Evolutionary conservation across 2,329 filamentous ascomycete genomes (phyloP), one percentile per base, ranked within the genome.

Genomic region (Dactylellina drechsleri): DNA sequence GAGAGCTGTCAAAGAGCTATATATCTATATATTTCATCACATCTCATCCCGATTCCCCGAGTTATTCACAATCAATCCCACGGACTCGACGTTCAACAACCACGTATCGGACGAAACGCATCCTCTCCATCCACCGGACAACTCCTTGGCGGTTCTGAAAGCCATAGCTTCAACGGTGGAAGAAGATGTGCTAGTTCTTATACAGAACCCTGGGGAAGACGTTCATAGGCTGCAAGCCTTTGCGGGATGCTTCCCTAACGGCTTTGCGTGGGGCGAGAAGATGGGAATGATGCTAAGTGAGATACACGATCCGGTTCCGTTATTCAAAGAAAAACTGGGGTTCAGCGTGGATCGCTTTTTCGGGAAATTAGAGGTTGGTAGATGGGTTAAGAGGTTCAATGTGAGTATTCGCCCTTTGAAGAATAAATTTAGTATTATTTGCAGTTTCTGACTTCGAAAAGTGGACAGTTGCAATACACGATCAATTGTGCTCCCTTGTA

Each of bases 311-410:
- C 85, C 85, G 0, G 86, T 88, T 43, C 86, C 86, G 0, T 81
- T 82, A 0, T 87, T 87, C 65, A 5, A 66, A 43, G 83, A 86
- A 15, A 87, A 85, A 80, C 87, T 88, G 28, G 85, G 84, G 0
- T 78, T 81, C 0, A 87, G 85, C 71, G 87, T 88, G 85, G 86
- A 88, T 79, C 82, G 83, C 4, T 87, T 85, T 79, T 87, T 88
- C 74, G 77, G 79, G 1, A 83, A 82, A 56, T 60, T 87, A 0
- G 81, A 84, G 64, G 84, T 84, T 0, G 86, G 85, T 0, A 86
- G 83, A 78, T 82, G 81, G 54, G 84, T 84, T 1, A 86, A 85
- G 79, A 80, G 86, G n/a, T 79, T 83, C 3, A 87, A 87, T 40
- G 86, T 86, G 66, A 77, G 82, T 79, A 4, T 15, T 5, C 7